Evolutionary conservation across 2,329 filamentous ascomycete genomes (phyloP).

Genomic region (Colletotrichum nymphaeae): DNA sequence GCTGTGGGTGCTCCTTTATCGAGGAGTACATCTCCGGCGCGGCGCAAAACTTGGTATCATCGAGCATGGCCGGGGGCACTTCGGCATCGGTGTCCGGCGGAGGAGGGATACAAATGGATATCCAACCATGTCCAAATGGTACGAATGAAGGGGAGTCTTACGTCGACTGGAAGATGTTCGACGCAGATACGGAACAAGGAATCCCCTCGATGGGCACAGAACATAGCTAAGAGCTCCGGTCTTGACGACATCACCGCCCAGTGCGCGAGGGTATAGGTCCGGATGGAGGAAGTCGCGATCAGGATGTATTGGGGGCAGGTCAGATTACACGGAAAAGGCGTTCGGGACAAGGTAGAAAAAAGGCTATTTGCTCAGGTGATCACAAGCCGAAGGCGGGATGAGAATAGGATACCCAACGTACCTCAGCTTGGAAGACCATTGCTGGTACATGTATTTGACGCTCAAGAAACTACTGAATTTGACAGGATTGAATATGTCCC

Average conservation of each 20-base stretch:
- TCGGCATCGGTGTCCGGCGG: background rate
- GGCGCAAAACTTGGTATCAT: conserved; percentile 23
- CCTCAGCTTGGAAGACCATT: background rate
- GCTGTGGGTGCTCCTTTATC: conserved; percentile 33
- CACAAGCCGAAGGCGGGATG: background rate
- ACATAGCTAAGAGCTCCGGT: conserved; percentile 7
- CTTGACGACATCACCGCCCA: conserved; percentile 12
- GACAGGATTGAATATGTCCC: too few relatives aligned
- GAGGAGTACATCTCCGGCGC: conserved; percentile 34
- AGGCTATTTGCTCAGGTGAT: background rate
- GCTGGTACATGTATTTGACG: too few relatives aligned
- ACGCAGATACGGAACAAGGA: background rate
- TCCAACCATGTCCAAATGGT: background rate
- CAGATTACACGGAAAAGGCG: background rate
- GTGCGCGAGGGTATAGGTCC: conserved; percentile 10
- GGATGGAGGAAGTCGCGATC: background rate
- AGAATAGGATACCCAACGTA: background rate
- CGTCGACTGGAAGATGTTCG: conserved; percentile 26
- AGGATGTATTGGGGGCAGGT: background rate
- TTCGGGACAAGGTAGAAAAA: background rate
- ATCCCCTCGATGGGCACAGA: background rate
- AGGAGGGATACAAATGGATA: background rate
- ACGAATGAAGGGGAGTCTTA: background rate
- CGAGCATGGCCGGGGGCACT: background rate
- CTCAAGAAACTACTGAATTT: too few relatives aligned